Evolutionary conservation across 2,329 filamentous ascomycete genomes (phyloP).

Genomic region (Bretziella fagacearum): DNA sequence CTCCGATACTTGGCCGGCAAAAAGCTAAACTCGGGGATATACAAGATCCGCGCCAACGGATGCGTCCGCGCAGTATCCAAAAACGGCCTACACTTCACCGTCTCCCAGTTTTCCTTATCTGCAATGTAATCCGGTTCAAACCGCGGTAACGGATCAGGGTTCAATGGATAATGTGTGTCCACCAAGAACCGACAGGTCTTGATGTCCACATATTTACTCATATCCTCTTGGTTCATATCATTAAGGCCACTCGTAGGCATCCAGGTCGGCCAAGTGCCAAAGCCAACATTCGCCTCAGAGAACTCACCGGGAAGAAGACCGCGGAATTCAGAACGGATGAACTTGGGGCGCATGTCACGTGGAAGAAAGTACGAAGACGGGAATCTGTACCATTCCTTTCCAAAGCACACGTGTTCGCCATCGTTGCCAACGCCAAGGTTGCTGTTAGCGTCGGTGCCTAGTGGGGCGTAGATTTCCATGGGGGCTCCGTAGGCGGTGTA

Average conservation of each 20-base stretch:
- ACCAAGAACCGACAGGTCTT: slow-evolving; percentile 66
- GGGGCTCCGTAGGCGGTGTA: slow-evolving; percentile 74
- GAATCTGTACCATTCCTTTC: slow-evolving; percentile 97
- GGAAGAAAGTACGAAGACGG: slow-evolving; percentile 86
- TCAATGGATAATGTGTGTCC: slow-evolving; percentile 61
- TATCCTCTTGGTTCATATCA: slow-evolving; percentile 73
- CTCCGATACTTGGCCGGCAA: slow-evolving; percentile 54
- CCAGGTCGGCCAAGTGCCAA: slow-evolving; percentile 66
- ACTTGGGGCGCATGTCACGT: slow-evolving; percentile 67
- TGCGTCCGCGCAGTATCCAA: slow-evolving; percentile 63
- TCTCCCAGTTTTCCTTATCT: slow-evolving; percentile 61
- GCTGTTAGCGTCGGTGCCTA: slow-evolving; percentile 37
- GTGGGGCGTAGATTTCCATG: slow-evolving; percentile 48
- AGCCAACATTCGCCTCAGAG: slow-evolving; percentile 50
- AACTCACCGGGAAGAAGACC: slow-evolving; percentile 87
- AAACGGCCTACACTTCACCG: slow-evolving; percentile 58
- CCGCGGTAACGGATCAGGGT: slow-evolving; percentile 20
- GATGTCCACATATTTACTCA: slow-evolving; percentile 69
- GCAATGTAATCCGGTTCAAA: slow-evolving; percentile 65
- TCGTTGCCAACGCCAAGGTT: slow-evolving; percentile 33
- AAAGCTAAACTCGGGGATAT: slow-evolving; percentile 56
- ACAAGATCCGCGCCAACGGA: slow-evolving; percentile 58
- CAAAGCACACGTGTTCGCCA: slow-evolving; percentile 66
- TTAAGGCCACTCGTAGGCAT: slow-evolving; percentile 73
- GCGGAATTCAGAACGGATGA: slow-evolving; percentile 76